Percentiles rank a stretch among this genome's conserved stretches.
Evolutionary conservation across 2,329 filamentous ascomycete genomes (phyloP).

Genomic region (Sporothrix brasiliensis): DNA sequence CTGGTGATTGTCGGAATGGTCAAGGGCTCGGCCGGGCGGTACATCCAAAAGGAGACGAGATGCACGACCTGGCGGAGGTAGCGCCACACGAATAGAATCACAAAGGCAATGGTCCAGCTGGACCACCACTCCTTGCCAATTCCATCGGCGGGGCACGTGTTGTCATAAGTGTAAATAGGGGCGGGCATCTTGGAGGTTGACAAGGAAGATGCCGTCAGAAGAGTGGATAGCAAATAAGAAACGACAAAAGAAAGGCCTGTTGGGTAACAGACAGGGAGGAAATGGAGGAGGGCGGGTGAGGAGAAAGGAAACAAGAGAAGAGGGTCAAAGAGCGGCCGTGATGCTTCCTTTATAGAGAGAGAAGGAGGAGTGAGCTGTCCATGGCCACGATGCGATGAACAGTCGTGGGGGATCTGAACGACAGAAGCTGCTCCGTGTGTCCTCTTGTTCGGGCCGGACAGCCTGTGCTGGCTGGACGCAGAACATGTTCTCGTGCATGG

Average conservation of each 20-base stretch:
- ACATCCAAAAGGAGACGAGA: slow-evolving; percentile 47
- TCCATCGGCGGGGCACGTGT: not conserved
- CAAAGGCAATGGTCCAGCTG: slow-evolving; percentile 38
- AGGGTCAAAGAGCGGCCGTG: not conserved
- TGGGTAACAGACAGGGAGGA: too few relatives aligned
- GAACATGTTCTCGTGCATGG: not conserved
- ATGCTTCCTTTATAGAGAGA: not conserved
- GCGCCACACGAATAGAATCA: slow-evolving; percentile 48
- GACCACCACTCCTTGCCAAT: not conserved
- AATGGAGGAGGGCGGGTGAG: not conserved
- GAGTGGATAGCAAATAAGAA: not conserved
- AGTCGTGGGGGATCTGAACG: not conserved
- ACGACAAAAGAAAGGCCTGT: not conserved
- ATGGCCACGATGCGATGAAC: not conserved
- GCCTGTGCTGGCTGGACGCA: not conserved
- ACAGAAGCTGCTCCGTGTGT: not conserved
- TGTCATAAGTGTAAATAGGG: not conserved
- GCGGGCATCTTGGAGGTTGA: not conserved
- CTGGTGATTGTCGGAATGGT: slow-evolving; percentile 41
- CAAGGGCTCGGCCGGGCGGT: slow-evolving; percentile 43
- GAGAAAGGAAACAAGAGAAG: not conserved
- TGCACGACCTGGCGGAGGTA: slow-evolving; percentile 53
- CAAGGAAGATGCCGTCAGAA: not conserved
- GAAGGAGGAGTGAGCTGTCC: not conserved
- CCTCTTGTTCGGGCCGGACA: not conserved